Evolutionary conservation across 148 eudicot genomes (phyloP).

Genomic region (Camellia japonica): DNA sequence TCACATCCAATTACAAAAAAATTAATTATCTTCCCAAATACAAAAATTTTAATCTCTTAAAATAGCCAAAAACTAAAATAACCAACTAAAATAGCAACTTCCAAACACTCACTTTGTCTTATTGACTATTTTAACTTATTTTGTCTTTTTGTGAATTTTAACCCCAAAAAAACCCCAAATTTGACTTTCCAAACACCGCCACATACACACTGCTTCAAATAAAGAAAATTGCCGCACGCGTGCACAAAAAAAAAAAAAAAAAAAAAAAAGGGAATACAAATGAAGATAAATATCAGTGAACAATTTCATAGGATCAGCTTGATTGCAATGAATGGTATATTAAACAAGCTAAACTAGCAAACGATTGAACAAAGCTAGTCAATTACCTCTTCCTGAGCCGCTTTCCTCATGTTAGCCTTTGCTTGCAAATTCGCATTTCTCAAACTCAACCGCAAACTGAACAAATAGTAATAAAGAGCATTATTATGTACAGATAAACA

Average conservation of each 20-base stretch:
- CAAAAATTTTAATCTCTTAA: too few relatives aligned
- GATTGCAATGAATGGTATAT: not conserved
- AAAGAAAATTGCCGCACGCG: not conserved
- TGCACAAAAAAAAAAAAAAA: too few relatives aligned
- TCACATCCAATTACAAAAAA: too few relatives aligned
- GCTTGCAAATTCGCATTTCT: constrained; percentile 88
- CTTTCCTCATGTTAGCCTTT: constrained; percentile 67
- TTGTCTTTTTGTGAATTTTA: too few relatives aligned
- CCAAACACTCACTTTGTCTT: too few relatives aligned
- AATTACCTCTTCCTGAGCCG: constrained; percentile 79
- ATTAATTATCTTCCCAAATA: too few relatives aligned
- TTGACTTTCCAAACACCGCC: too few relatives aligned
- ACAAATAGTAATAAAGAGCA: not conserved
- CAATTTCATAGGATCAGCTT: not conserved
- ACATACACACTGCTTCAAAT: not conserved
- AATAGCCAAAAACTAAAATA: too few relatives aligned
- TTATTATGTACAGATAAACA: not conserved
- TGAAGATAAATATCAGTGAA: not conserved
- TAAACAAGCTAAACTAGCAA: not conserved
- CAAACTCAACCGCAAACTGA: constrained; percentile 68
- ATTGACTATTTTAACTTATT: too few relatives aligned
- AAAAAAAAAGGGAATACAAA: not conserved
- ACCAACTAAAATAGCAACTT: too few relatives aligned
- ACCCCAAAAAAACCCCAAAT: too few relatives aligned
- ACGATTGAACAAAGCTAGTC: not conserved